Base-by-base conservation (phyloP, 2,329 filamentous ascomycete genomes). In the Cladosporium sp. region DNA sequence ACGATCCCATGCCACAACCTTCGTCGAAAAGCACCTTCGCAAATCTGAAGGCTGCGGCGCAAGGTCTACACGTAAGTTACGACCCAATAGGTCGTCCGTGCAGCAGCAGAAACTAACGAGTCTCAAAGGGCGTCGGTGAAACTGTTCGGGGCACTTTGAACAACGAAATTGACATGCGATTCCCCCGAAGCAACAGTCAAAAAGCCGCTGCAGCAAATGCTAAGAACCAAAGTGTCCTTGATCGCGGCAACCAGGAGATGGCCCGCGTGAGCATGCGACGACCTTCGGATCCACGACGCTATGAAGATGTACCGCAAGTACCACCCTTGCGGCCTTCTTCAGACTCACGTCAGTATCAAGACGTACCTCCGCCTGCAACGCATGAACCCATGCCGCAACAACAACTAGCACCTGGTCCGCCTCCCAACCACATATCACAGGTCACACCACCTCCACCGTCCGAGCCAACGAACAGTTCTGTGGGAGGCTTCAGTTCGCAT, bases 91-190 rank as follows among this genome's bases (percentile, higher is more conserved):
- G 9, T 5, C 14, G 9, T 17, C 39, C 3, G 14, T 30, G 30
- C 5, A 34, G 2, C 11, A 14, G 3, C 42, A 9, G 6, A n/a
- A 15, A 45, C 43, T 47, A 17, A 47, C n/a, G 15, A 6, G 12
- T n/a, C 22, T 15, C 9, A 3, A 59, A 71, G 67, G 69, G 69
- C 62, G 69, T 71, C 55, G 70, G 70, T 30, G 69, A 72, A 55
- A 71, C 69, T 14, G 61, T 72, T 36, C 64, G 69, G 9, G 67
- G 68, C 6, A 70, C 69, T 2, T 57, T 72, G 1, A 72, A 71
- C 63, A 65, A 63, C 59, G 68, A 69, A 63, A 63, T 70, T 55
- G 70, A 72, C 58, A 59, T 47, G 8, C 63, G 66, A 7, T 65
- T 69, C 47, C 64, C 67, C 3, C 59, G 67, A 14, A 62, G 59